Base-by-base conservation (phyloP, 805 yeast species). In the Wickerhamiella azyma region DNA sequence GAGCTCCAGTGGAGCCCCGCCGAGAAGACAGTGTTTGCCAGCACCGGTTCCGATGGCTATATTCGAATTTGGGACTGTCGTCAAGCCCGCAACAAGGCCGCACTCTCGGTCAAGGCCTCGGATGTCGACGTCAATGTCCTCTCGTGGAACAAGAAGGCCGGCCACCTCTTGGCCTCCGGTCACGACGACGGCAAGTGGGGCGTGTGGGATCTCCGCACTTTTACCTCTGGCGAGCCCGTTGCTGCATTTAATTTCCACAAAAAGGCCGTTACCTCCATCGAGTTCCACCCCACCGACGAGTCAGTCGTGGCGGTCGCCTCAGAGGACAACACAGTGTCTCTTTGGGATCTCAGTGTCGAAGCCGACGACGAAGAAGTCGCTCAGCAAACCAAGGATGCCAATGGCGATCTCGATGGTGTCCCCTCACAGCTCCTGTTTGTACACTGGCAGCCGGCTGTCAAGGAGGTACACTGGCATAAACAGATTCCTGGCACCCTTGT, bases 171-270 rank as follows among this genome's bases (percentile, higher is more conserved):
- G 47, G 96, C 96, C 0, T 79, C 92, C 41, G 98, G 98, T 55
- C 96, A 92, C 60, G 98, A 92, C 63, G 95, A 88, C 62, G 98
- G 98, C 52, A 67, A 78, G 26, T 92, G 97, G 96, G 86, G 94
- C 38, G 92, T 92, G 39, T 92, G 98, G 98, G 98, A 92, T 68
- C 71, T 92, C 64, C 79, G 98, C 60, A 76, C 80, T 55, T 77
- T 92, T 72, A 72, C 80, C 54, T 74, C 79, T 55, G 64, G 75
- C 6, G 58, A 62, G 38, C 96, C 97, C 11, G 97, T 92, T 33
- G 98, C 96, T 5, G 79, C 81, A 55, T 92, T 89, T 60, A 85
- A 83, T 56, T 92, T 92, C 83, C 97, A 92, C 69, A 84, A 85
- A 64, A 76, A 89, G 39, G 81, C 98, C 21, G 75, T 92, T 57